Base-by-base conservation (phyloP, 164 flowering plant genomes). In the Vitis rotundifolia region DNA sequence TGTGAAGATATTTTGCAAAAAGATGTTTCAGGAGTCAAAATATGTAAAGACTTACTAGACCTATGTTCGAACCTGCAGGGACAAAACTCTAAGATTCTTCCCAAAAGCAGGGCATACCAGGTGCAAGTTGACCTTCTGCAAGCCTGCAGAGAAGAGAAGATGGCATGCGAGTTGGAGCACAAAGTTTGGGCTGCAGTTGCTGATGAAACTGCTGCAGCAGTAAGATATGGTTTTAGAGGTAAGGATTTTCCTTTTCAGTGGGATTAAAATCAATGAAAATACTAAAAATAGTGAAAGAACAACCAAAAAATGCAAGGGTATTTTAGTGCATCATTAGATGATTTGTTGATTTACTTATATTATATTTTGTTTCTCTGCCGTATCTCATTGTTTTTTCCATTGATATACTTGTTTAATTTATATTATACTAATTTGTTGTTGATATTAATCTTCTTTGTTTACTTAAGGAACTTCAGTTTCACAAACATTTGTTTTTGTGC, bases 111-210 rank as follows among this genome's bases (percentile, higher is more conserved):
- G 73, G 90, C 85, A 71, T 89, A 87, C 84, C 98, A 96, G 80
- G 97, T 93, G 71, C 87, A 88, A 75, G 89, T 84, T 77, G 99
- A 96, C 85, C 97, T 96, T 73, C 91, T 85, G 68, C 88, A 83
- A 69, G 91, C 89, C 65, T 92, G 98, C 70, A 76, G 80, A 52
- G 88, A 88, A 75, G 84, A 85, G 73, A 49, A 54, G 60, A 62
- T 50, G 60, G 95, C 97, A 50, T 29, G 68, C 53, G 72, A 75
- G 60, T 76, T 92, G 69, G 97, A 96, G 71, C 85, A 72, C 53
- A 81, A 84, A 67, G 93, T 93, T 62, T 93, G 97, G 97, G 86
- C 84, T 71, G 90, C 98, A 9, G 97, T 96, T 77, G 97, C 98
- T 66, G 87, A 88, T 67, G 98, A 96, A 88, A 96, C 97, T 68